Evolutionary conservation across 2,329 filamentous ascomycete species (phyloP), one percentile per base, ranked within the genome.

Genomic region (Penicillium decumbens): DNA sequence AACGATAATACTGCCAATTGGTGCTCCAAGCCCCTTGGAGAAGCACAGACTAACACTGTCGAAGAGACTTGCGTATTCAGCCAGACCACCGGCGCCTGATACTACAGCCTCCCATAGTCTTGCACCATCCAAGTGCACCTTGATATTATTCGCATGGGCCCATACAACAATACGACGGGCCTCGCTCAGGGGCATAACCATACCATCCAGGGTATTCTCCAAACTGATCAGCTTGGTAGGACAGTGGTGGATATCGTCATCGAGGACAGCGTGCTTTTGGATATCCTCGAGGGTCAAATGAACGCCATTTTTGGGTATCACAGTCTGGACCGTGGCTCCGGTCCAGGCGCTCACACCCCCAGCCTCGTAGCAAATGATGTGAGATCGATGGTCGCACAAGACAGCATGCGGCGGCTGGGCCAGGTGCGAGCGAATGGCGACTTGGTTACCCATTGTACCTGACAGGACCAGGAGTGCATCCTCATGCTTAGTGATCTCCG

Each of bases 361-460:
- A 1, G 81, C 81, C 65, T 85, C 82, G 54, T 72, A 74, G 45
- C 83, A 77, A 49, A 88, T 75, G 50, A 96, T 87, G 66, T 96
- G 92, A 4, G 83, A 81, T 29, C 89, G 80, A 55, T 84, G 76
- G 65, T 96, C 91, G 59, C 87, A 89, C 7, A 96, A 74, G 4
- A 96, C 81, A 6, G 81, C 80, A 66, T 95, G 83, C 0, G 92
- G 92, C 12, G 91, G 90, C 52, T 88, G 85, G 0, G 77, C 80
- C 12, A 96, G 78, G 51, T 93, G 86, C 1, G 87, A 80, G 33
- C 91, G 83, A 37, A 95, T 78, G 0, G 87, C 85, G 15, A 96
- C 76, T 68, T 95, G 90, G 72, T 96, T 96, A 35, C 89, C 90
- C 90, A 95, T 95, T 4, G 91, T 95, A 3, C 92, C 92, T 0